Evolutionary conservation across 148 eudicot species (phyloP), one percentile per base, ranked within the genome.

Genomic region (Vaccinium myrtillus): DNA sequence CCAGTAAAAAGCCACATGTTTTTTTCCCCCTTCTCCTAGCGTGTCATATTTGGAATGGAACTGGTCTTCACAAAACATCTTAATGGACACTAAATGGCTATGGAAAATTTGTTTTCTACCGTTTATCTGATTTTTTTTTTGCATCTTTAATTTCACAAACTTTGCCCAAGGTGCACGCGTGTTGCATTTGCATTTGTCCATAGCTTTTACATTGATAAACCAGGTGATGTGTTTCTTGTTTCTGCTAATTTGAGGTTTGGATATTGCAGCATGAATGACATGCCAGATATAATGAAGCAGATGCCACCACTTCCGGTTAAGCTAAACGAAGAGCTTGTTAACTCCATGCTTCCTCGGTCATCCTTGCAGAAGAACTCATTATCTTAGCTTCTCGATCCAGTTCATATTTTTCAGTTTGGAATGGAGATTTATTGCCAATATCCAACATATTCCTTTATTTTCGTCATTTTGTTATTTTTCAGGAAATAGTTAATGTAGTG

Each of bases 241-340:
- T 48, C 14, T 32, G 50, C 67, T 85, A 81, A 79, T 80, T 36
- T 75, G 51, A 82, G 39, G 23, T 48, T 49, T 36, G 56, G 71
- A 5, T 80, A 65, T 87, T 87, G 94, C 93, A 97, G 98, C 88
- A 84, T 94, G 87, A 90, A 85, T 56, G 98, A 97, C 76, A 88
- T 87, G 82, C 98, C 99, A 8, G 99, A 97, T 85, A 91, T 92
- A 83, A 94, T 97, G 99, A 94, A 90, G 89, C 98, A 93, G 88
- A 94, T 97, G 99, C 99, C 99, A n/a, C 98, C 98, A 0, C 90
- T 97, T 48, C 98, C 98, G 8, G 94, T 95, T 86, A 93, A 94
- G 91, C 84, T 97, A 89, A 93, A 97, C 27, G 98, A 95, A 86
- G 98, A 97, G 50, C 93, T 97, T 19, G 93, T 92, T 16, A 90